Evolutionary conservation across 805 yeast species (phyloP).

Genomic region (Lachancea waltii): DNA sequence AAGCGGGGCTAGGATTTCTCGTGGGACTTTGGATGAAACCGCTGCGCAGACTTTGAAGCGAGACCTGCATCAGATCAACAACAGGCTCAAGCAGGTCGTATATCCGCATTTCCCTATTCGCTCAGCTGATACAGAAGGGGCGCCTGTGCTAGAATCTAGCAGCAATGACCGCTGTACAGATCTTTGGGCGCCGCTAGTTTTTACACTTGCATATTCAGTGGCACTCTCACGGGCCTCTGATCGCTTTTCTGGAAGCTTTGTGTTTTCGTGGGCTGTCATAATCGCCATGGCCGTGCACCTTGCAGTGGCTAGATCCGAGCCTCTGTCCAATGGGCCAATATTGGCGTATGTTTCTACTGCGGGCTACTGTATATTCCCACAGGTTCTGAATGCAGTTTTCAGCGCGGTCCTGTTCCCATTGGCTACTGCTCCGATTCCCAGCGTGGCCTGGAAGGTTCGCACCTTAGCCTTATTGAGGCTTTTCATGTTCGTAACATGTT

Average conservation of each 20-base stretch:
- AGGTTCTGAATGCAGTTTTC: constrained; percentile 23
- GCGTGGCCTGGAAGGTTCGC: constrained; percentile 15
- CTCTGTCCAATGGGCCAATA: constrained; percentile 17
- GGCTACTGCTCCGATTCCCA: constrained; percentile 13
- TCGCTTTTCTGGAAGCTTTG: constrained; percentile 29
- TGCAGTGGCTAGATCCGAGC: constrained; percentile 23
- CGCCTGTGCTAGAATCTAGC: not conserved
- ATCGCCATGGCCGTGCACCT: constrained; percentile 28
- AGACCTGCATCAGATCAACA: constrained; percentile 28
- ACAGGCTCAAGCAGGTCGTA: constrained; percentile 29
- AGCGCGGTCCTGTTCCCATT: constrained; percentile 26
- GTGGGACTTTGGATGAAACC: constrained; percentile 33
- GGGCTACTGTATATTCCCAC: constrained; percentile 33
- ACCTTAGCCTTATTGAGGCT: constrained; percentile 15
- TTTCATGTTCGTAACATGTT: constrained; percentile 15
- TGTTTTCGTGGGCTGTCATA: constrained; percentile 27
- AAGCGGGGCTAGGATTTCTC: not conserved
- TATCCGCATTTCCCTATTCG: constrained; percentile 28
- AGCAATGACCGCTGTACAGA: constrained; percentile 15
- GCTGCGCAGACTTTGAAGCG: constrained; percentile 26
- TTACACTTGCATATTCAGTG: constrained; percentile 27
- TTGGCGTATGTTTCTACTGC: constrained; percentile 29
- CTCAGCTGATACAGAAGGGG: not conserved
- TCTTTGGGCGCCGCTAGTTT: constrained; percentile 33
- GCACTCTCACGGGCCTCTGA: constrained; percentile 26